A percentile compares a stretch with the other conserved stretches of the same genome.
These are phyloP conservation scores for Cordia subcordata DNA, from an alignment of 257 asterid species.

Conservation along the genomic window DNA sequence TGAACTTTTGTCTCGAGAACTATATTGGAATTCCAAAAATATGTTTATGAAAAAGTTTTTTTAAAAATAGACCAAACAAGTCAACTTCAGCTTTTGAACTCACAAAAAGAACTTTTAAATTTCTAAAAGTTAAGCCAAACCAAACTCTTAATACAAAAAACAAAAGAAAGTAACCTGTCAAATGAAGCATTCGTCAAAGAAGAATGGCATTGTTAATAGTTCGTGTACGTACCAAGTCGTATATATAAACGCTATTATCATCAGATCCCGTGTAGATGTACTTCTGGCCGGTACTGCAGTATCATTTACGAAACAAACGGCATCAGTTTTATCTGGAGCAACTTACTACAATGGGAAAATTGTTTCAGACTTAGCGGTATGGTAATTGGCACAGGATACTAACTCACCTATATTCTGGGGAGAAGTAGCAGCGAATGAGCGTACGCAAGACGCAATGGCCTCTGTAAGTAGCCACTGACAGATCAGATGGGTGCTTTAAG, in stretches of 20 bases:
- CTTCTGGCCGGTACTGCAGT: conserved; percentile 85
- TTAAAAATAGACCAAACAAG: no score
- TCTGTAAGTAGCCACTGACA: conserved; percentile 65
- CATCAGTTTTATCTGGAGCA: not conserved
- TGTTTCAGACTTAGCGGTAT: not conserved
- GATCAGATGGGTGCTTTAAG: conserved; percentile 71
- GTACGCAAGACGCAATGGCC: conserved; percentile 89
- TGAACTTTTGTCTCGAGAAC: no score
- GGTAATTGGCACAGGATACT: not conserved
- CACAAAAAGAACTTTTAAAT: no score
- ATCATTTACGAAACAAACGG: not conserved
- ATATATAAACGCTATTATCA: conserved; percentile 62
- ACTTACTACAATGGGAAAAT: not conserved
- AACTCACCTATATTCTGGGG: conserved; percentile 74
- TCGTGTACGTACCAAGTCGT: conserved; percentile 69
- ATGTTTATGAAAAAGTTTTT: no score
- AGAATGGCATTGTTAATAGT: not conserved
- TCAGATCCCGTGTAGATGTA: conserved; percentile 89
- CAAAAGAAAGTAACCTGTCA: no score
- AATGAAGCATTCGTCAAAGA: no score
- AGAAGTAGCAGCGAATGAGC: conserved; percentile 84
- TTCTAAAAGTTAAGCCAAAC: no score
- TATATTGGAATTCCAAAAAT: no score
- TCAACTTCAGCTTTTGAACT: no score
- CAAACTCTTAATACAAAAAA: not conserved